A percentile compares a stretch with the other conserved stretches of the same genome.
Evolutionary conservation across 108 stramenopile species (phyloP).

Genomic region (Parietichytrium sp.): DNA sequence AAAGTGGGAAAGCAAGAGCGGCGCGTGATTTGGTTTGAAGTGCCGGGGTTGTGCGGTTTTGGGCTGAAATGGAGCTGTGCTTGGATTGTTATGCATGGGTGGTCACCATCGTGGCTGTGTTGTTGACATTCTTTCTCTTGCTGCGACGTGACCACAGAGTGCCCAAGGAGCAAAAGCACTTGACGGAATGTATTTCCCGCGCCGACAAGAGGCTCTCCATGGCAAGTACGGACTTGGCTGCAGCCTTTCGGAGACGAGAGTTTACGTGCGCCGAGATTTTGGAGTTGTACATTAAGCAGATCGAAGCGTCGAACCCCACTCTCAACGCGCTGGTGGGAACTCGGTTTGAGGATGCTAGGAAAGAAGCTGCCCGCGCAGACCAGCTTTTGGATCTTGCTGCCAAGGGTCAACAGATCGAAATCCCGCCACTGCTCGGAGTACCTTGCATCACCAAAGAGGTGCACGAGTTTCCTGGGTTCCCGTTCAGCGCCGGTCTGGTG

Average conservation of each 20-base stretch:
- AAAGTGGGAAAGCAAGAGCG: no score
- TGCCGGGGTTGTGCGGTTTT: no score
- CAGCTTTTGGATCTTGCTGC: neutral
- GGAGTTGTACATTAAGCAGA: neutral
- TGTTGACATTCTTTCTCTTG: no score
- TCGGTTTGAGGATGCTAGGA: neutral
- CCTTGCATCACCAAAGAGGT: constrained; percentile 32
- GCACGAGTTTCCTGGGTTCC: constrained; percentile 2
- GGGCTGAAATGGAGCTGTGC: no score
- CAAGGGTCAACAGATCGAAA: neutral
- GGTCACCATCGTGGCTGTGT: no score
- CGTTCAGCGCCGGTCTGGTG: neutral
- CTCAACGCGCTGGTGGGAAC: constrained; percentile 1
- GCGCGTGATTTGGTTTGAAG: no score
- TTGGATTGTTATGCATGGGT: no score
- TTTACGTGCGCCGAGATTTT: neutral
- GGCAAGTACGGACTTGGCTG: no score
- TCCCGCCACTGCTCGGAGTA: neutral
- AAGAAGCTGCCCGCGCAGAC: neutral
- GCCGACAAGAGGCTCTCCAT: no score
- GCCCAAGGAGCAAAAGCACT: no score
- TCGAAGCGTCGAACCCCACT: neutral
- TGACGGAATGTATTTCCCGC: no score
- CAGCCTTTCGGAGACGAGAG: neutral
- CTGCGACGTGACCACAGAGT: no score